Conservation (phyloP, 352 stramenopile genomes). For the Pythium folliculosum region DNA sequence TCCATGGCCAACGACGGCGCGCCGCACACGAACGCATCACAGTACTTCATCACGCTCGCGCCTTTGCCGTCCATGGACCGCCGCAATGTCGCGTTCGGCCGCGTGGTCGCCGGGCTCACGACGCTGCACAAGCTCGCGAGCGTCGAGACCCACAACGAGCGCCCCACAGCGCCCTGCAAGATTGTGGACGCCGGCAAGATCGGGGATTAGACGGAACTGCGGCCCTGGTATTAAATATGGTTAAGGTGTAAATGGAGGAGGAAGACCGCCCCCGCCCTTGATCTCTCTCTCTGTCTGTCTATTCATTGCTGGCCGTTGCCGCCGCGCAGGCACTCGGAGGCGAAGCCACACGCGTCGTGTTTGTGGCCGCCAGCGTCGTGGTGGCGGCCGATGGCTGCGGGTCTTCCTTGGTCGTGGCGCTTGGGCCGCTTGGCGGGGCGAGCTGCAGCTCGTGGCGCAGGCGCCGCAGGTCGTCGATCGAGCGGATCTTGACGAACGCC, state of each 20-base stretch:
- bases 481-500: constrained; percentile 74
- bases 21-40: constrained; percentile 96
- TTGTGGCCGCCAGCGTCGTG: too few relatives aligned
- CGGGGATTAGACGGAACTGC: constrained; percentile 21
- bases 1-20: constrained; percentile 97
- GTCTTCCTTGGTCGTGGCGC: background rate
- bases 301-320: constrained; percentile 1
- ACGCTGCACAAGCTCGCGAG: constrained; percentile 53
- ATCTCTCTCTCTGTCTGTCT: constrained; percentile 7
- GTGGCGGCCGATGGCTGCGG: background rate
- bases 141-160: constrained; percentile 54
- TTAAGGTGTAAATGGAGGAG: background rate
- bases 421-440: constrained; percentile 26
- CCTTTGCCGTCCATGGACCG: constrained; percentile 68
- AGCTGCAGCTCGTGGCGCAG: constrained; percentile 66
- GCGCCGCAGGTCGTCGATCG: constrained; percentile 58
- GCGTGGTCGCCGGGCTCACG: constrained; percentile 63
- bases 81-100: constrained; percentile 78
- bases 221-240: background rate
- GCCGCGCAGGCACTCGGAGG: background rate
- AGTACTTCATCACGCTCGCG: constrained; percentile 99
- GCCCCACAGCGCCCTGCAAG: constrained; percentile 59
- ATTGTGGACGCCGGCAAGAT: constrained; percentile 72
- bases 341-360: background rate
- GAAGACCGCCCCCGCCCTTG: background rate